Evolutionary conservation across 371 early-diverging fungal genomes (phyloP).

Genomic region (Apophysomyces sp.): DNA sequence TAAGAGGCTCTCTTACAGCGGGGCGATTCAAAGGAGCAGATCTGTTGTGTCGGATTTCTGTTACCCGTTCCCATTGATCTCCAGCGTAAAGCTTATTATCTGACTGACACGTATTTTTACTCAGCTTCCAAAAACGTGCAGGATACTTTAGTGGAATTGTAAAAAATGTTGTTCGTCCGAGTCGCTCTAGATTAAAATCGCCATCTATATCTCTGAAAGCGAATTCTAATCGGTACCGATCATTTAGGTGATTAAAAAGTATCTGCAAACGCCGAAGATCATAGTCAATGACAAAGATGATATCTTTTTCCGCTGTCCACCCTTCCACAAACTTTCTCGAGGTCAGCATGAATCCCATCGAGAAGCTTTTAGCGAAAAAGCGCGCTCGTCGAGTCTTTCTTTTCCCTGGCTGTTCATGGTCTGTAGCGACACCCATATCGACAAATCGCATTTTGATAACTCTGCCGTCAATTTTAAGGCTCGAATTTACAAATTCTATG

Average conservation of each 20-base stretch:
- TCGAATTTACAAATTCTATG: conserved; percentile 5
- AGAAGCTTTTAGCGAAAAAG: conserved; percentile 2
- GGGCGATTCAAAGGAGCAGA: not conserved
- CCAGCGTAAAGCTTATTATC: not conserved
- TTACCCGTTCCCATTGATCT: conserved; percentile 11
- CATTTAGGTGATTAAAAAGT: conserved; percentile 19
- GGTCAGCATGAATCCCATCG: conserved; percentile 20
- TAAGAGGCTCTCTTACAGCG: conserved; percentile 5
- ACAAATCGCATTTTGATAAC: conserved; percentile 8
- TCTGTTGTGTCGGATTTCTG: conserved; percentile 5
- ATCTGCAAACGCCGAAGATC: conserved; percentile 19
- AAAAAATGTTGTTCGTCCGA: conserved; percentile 3
- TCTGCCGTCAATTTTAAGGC: conserved; percentile 13
- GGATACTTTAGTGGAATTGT: conserved; percentile 12
- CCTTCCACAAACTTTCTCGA: conserved; percentile 21
- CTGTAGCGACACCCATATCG: not conserved
- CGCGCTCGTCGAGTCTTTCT: not conserved
- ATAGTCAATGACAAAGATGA: conserved; percentile 26
- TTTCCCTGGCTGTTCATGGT: not conserved
- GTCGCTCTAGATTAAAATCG: conserved; percentile 21
- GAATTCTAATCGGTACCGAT: conserved; percentile 20
- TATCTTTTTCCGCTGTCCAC: conserved; percentile 21
- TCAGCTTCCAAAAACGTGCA: conserved; percentile 11
- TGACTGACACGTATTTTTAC: not conserved
- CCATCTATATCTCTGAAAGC: conserved; percentile 16